Base-by-base conservation (phyloP, 352 stramenopile species). In the Phytophthora hibernalis region DNA sequence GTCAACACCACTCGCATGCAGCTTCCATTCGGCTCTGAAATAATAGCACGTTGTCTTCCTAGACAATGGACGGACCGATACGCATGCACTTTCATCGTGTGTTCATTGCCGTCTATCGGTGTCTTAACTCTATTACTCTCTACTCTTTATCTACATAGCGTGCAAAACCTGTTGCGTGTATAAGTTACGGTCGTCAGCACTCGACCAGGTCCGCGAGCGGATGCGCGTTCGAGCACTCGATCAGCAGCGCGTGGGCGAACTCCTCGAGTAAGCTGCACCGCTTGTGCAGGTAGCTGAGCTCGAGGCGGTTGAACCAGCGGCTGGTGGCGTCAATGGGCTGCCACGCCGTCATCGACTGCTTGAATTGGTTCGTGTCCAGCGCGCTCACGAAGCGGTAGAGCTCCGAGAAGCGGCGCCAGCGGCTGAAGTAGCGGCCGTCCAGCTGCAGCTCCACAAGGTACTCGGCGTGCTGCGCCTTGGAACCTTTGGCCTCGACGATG, bases 291-390 rank as follows among this genome's bases (percentile, higher is more conserved):
- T 95, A 95, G 61, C 68, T 85, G 13, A 95, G 72, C 67, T 95
- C 87, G 18, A 95, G 79, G 15, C 85, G 86, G 67, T 92, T 88
- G 69, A 95, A 93, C 87, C 87, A 95, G 38, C 85, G 79, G 55
- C 83, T 90, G 16, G 57, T 65, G 21, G 77, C 77, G 21, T 86
- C 80, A 21, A 95, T 65, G 22, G 78, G 69, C 22, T 65, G 73
- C 87, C 87, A 95, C 22, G 74, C 72, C n/a, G 65, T 64, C 56
- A 87, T 68, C 11, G 79, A 78, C 40, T 87, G 75, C 8, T 68
- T 72, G 61, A 85, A 92, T 63, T 88, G 78, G 68, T 74, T 83
- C 48, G 44, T 66, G 47, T 82, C 74, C 40, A 95, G 68, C 33
- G 74, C 74, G 47, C 67, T 67, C 44, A 87, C 80, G 51, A 95